A percentile compares a stretch with the other conserved stretches of the same genome.
Conservation (phyloP, 1,139 yeast genomes). For the Lodderomyces jiufengensis region DNA sequence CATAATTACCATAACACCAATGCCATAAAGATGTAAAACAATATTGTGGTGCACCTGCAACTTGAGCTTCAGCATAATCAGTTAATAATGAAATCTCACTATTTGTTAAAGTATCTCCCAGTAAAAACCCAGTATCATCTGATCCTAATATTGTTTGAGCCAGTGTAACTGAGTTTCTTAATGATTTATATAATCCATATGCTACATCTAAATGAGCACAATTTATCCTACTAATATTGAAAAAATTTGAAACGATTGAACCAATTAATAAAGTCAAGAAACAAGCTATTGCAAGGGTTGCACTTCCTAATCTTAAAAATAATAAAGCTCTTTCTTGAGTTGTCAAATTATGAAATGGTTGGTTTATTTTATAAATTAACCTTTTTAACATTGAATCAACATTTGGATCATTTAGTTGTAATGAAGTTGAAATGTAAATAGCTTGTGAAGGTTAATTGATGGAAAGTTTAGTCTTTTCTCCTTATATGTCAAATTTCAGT, state of each 20-base stretch:
- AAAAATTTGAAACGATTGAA: constrained; percentile 19
- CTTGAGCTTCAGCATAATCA: constrained; percentile 45
- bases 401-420: too few species aligned
- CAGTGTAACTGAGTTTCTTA: constrained; percentile 34
- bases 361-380: too few species aligned
- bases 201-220: constrained; percentile 52
- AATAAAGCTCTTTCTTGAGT: constrained; percentile 30
- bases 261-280: constrained; percentile 27
- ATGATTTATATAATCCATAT: constrained; percentile 46
- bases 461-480: too few species aligned
- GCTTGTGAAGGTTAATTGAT: too few species aligned
- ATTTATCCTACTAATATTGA: constrained; percentile 38
- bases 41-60: constrained; percentile 50
- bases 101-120: constrained; percentile 39
- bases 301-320: constrained; percentile 24
- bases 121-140: constrained; percentile 3
- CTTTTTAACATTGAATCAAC: too few species aligned
- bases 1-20: constrained; percentile 48
- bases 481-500: too few species aligned
- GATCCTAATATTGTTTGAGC: constrained; percentile 17
- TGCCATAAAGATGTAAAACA: constrained; percentile 39
- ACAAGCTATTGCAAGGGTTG: constrained; percentile 14
- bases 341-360: constrained; percentile 27
- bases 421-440: too few species aligned
- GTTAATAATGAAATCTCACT: constrained; percentile 48